Evolutionary conservation across 257 asterid genomes (phyloP).

Genomic region (Craterostigma plantagineum): DNA sequence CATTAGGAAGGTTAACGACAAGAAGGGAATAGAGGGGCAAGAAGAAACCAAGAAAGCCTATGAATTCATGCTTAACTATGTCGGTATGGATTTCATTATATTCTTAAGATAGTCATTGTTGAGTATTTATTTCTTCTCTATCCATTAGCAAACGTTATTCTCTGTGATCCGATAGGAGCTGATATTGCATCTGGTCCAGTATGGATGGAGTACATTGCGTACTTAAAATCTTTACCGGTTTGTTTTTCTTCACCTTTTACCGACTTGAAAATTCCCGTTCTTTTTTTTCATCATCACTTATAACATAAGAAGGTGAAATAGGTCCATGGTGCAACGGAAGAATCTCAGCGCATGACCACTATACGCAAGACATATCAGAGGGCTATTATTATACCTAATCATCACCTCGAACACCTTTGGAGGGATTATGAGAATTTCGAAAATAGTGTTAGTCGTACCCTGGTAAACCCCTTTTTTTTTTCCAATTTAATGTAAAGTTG

Average conservation of each 20-base stretch:
- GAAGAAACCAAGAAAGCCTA: slow-evolving; percentile 92
- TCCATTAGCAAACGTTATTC: slow-evolving; percentile 2
- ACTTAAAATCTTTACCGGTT: slow-evolving; percentile 79
- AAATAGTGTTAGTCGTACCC: slow-evolving; percentile 82
- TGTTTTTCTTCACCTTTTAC: slow-evolving; percentile 1
- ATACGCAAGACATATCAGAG: slow-evolving; percentile 79
- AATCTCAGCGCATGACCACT: slow-evolving; percentile 72
- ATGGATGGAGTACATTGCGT: slow-evolving; percentile 88
- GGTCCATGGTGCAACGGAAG: slow-evolving; percentile 66
- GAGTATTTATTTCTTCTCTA: background rate
- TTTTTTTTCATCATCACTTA: background rate
- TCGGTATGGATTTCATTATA: slow-evolving; percentile 36
- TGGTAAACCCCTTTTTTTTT: slow-evolving; percentile 35
- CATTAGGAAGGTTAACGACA: slow-evolving; percentile 73
- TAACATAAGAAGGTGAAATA: slow-evolving; percentile 13
- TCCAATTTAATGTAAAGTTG: background rate
- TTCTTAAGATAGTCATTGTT: background rate
- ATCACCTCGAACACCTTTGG: slow-evolving; percentile 92
- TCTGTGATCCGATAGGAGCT: slow-evolving; percentile 41
- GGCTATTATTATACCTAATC: slow-evolving; percentile 83
- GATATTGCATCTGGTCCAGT: slow-evolving; percentile 90
- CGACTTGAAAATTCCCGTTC: background rate
- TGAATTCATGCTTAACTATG: slow-evolving; percentile 84
- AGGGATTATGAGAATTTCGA: slow-evolving; percentile 95
- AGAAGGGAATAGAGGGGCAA: slow-evolving; percentile 75